Evolutionary conservation across 179 eudicot genomes (phyloP), one percentile per base, ranked within the genome.

Genomic region (Silene noctiflora): DNA sequence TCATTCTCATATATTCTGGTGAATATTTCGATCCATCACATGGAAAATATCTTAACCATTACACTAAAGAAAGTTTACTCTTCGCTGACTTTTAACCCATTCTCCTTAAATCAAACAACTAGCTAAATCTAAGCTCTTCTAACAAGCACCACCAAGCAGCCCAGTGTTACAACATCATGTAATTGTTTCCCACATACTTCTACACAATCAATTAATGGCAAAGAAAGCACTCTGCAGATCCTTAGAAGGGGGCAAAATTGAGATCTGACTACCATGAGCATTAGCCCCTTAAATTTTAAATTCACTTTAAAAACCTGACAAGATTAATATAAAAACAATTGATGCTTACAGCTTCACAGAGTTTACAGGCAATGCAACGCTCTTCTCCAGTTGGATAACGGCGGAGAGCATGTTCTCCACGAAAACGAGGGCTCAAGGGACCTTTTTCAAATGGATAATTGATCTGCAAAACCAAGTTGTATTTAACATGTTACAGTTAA

Each of bases 361-460:
- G 90, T 88, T 94, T 94, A 79, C 96, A 90, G 68, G 98, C 97
- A 84, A 94, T 94, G 88, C 98, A 94, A 53, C 98, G 96, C 76
- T 94, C 98, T 87, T 94, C 98, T 72, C 98, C 97, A 75, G 97
- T 94, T 71, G 97, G 90, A 81, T 94, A 92, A 73, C 96, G 93
- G 69, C 96, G 88, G 44, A 94, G 97, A 33, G 97, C 96, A 82
- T 94, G 98, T 77, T 92, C 97, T 78, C 98, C 98, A 74, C 98
- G 96, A 70, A 94, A 91, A 81, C 97, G 97, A 46, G 98, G 96
- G 79, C 97, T 92, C 84, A 92, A 81, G 51, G 97, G 98, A 66
- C 98, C 97, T 72, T 94, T 94, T 83, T 94, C 97, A 83, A 94
- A 94, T 31, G 97, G 96, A 79, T 91, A 92, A 74, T 94, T 94